Conservation (phyloP, 345 rosid genomes). For the Stellera chamaejasme region DNA sequence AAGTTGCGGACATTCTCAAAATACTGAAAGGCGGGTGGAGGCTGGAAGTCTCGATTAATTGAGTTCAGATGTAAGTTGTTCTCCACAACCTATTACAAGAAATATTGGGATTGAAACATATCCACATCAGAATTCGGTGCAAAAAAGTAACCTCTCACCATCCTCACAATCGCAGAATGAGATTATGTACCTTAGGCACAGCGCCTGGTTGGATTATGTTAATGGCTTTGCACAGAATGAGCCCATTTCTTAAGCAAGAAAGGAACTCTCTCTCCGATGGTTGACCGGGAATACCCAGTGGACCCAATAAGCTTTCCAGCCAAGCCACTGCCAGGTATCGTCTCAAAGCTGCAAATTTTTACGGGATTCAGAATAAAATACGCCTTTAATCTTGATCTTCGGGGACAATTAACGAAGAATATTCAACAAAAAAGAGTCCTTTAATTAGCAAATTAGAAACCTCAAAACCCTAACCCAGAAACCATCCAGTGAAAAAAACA, state of each 20-base stretch:
- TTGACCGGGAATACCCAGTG: slow-evolving; percentile 44
- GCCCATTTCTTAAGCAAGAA: slow-evolving; percentile 88
- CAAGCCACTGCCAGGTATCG: slow-evolving; percentile 63
- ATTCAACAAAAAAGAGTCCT: no score
- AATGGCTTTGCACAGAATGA: slow-evolving; percentile 67
- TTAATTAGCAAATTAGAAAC: not conserved
- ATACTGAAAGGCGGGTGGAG: slow-evolving; percentile 73
- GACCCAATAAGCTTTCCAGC: slow-evolving; percentile 66
- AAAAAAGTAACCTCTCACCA: not conserved
- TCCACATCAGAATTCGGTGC: not conserved
- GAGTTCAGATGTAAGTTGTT: slow-evolving; percentile 37
- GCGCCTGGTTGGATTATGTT: slow-evolving; percentile 82
- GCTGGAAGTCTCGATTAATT: slow-evolving; percentile 49
- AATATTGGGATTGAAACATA: not conserved
- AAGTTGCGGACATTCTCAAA: slow-evolving; percentile 91
- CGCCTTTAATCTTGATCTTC: not conserved
- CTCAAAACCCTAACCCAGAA: no score
- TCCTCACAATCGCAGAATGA: not conserved
- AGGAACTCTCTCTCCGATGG: slow-evolving; percentile 83
- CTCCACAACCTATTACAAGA: slow-evolving; percentile 63
- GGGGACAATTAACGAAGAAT: not conserved
- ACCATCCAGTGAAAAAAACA: not conserved
- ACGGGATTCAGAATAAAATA: not conserved
- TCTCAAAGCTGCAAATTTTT: slow-evolving; percentile 49
- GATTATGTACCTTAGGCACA: slow-evolving; percentile 54